Conservation (phyloP, 306 rosid genomes). For the Ochetophila trinervis region DNA sequence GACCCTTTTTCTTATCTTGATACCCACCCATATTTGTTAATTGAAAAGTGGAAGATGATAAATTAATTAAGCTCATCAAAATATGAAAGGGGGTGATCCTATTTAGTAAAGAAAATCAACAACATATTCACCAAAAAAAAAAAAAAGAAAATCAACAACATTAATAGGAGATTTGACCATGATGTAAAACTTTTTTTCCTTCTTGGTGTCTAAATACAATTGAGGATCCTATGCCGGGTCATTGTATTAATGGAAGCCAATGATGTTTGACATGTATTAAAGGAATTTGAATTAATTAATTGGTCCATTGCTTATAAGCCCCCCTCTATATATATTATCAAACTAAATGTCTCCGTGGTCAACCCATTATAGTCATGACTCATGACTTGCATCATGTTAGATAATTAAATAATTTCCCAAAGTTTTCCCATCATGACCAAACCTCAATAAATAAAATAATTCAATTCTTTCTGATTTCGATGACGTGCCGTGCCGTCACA, state of each 20-base stretch:
- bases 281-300: not conserved
- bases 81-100: not conserved
- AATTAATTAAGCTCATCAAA: constrained; percentile 13
- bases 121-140: not conserved
- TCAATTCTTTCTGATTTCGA: constrained; percentile 31
- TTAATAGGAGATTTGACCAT: constrained; percentile 13
- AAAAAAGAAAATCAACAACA: too few relatives aligned
- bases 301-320: not conserved
- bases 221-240: constrained; percentile 33
- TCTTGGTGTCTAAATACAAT: not conserved
- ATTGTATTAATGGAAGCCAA: not conserved
- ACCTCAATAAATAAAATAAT: constrained; percentile 35
- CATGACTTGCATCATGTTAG: constrained; percentile 3
- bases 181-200: not conserved
- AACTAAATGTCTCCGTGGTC: constrained; percentile 23
- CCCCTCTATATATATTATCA: not conserved
- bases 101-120: not conserved
- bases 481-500: constrained; percentile 75
- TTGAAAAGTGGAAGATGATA: constrained; percentile 28
- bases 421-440: constrained; percentile 22
- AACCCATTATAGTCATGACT: constrained; percentile 34
- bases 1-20: constrained; percentile 19
- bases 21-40: constrained; percentile 35
- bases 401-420: constrained; percentile 23
- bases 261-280: not conserved